Evolutionary conservation across 78 protist species (phyloP).

Genomic region (Emiliania huxleyi): DNA sequence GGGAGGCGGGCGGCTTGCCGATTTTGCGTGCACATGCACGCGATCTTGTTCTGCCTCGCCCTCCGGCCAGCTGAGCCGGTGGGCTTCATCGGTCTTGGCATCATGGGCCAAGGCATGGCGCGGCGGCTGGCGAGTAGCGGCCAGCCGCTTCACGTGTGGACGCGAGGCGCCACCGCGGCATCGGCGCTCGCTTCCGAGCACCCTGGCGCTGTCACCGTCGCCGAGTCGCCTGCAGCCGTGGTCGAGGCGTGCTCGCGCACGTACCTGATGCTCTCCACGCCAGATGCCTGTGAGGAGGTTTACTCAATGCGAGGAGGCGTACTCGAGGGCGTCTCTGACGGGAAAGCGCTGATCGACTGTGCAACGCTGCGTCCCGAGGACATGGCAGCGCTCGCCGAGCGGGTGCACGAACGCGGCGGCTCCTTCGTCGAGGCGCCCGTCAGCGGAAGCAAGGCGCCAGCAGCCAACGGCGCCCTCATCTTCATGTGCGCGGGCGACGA

Average conservation of each 20-base stretch:
- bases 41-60: too few species aligned
- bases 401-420: neutral
- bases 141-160: neutral
- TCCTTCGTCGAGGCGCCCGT: constrained; percentile 46
- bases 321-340: neutral
- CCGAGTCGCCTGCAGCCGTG: neutral
- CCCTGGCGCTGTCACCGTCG: neutral
- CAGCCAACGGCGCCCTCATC: constrained; percentile 16
- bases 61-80: too few species aligned
- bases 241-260: neutral
- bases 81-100: constrained; percentile 53
- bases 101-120: constrained; percentile 56
- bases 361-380: constrained; percentile 19
- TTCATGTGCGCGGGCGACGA: constrained; percentile 32
- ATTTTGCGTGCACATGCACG: too few species aligned
- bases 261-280: neutral
- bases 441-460: constrained; percentile 17
- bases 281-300: neutral
- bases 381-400: neutral
- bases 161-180: neutral
- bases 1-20: too few species aligned
- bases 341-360: constrained; percentile 28
- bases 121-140: neutral
- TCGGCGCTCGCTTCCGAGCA: neutral
- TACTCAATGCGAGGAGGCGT: neutral